Percentiles rank a stretch among this genome's conserved stretches.
Conservation (phyloP, 2,329 filamentous ascomycete genomes). For the Taxawa tesnikishii region DNA sequence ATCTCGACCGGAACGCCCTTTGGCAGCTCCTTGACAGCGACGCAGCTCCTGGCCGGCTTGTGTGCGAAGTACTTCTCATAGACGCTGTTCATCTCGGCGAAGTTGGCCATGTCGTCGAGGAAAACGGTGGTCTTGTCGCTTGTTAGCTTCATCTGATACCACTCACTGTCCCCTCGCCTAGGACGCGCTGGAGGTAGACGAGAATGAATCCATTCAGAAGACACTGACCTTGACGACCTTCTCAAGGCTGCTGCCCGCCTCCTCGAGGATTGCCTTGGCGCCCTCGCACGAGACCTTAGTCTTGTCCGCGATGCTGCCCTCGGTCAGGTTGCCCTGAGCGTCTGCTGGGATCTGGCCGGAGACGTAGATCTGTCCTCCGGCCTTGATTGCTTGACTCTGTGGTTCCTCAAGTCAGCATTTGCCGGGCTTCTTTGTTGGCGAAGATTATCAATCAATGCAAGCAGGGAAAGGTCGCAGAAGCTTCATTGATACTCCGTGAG, state of each 20-base stretch:
- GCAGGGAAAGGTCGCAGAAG: no score
- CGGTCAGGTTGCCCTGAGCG: constrained; percentile 45
- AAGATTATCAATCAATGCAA: no score
- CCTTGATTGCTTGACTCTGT: constrained; percentile 52
- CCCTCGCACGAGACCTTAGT: constrained; percentile 65
- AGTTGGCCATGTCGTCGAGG: constrained; percentile 81
- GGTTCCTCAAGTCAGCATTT: no score
- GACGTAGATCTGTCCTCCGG: constrained; percentile 56
- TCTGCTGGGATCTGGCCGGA: constrained; percentile 69
- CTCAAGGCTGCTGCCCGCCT: constrained; percentile 63
- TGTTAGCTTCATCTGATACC: no score
- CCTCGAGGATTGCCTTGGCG: constrained; percentile 70
- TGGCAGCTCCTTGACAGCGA: constrained; percentile 79
- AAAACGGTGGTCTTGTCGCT: constrained; percentile 59
- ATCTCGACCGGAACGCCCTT: constrained; percentile 83
- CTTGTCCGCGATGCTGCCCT: constrained; percentile 55
- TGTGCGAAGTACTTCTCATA: constrained; percentile 64
- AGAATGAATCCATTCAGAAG: constrained; percentile 1
- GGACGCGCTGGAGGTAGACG: background rate
- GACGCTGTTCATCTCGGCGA: constrained; percentile 73
- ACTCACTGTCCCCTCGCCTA: no score
- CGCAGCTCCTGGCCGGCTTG: constrained; percentile 80
- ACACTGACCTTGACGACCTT: constrained; percentile 71
- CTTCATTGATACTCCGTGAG: no score
- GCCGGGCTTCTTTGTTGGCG: no score